Base-by-base conservation (phyloP, 352 stramenopile species). In the Pilasporangium apinafurcum region DNA sequence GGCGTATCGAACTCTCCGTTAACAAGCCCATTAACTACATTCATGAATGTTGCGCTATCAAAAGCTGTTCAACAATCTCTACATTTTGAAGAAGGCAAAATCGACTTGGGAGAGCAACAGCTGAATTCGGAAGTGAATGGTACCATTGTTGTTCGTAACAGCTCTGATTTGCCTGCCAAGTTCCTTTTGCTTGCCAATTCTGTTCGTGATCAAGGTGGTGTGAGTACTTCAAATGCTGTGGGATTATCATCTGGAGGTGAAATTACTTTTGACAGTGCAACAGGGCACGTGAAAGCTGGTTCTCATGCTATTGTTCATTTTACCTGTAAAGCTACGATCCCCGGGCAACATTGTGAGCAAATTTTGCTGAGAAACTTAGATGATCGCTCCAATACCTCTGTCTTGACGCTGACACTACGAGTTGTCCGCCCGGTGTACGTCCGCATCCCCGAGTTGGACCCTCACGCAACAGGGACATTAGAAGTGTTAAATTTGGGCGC, bases 351-450 rank as follows among this genome's bases (percentile, higher is more conserved):
- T 38, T 67, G 55, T 20, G 79, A 92, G 24, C 77, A 87, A 41
- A 83, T 95, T 43, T 46, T 92, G 12, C 59, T 95, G 26, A 68
- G 81, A 10, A 95, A 95, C 51, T 63, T 95, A 10, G 88, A 65
- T 29, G 79, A 92, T 47, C 80, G 82, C 12, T 49, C 90, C 2
- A 79, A 95, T 44, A 86, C 73, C 13, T 81, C 76, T 13, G 57
- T 73, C 5, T 49, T 93, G 26, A 86, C 64, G 20, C 45, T 95
- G 8, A 66, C 53, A 8, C 59, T 86, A 40, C 75, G 73, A 12
- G 65, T 95, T 33, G 85, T 76, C 5, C 62, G 81, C 9, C 83
- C 83, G 21, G 81, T 95, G 1, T 93, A 93, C 48, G 77, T 95
- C 26, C 68, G 81, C 4, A 76, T 95, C 30, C 83, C 81, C 13